These are phyloP conservation scores for Coemansia sp. DNA, from an alignment of 192 early-diverging fungal genomes.

Conservation along the genomic window DNA sequence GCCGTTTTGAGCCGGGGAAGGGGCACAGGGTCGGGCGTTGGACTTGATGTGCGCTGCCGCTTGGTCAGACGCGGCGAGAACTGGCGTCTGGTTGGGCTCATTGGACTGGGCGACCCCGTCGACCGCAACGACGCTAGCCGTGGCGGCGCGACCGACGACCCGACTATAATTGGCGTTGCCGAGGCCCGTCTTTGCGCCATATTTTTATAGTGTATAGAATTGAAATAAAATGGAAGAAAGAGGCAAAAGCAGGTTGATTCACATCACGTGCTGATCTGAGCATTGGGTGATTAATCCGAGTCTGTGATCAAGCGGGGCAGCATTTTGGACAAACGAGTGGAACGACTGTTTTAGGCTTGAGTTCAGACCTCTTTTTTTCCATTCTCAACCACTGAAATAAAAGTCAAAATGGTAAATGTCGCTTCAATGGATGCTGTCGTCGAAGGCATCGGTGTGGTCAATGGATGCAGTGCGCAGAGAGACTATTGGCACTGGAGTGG, in stretches of 20 bases:
- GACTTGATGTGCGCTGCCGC: conserved; percentile 20
- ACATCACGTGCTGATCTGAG: conserved; percentile 3
- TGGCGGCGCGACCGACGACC: conserved; percentile 1
- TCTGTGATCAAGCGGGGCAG: background rate
- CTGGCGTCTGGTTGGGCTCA: background rate
- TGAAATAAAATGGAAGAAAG: background rate
- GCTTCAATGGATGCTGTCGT: background rate
- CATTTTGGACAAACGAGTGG: background rate
- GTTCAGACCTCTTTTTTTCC: conserved; percentile 29
- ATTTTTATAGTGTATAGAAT: background rate
- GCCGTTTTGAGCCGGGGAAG: conserved; percentile 26
- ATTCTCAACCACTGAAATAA: conserved; percentile 18
- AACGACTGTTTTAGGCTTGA: background rate
- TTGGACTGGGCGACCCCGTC: background rate
- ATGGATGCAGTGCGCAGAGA: background rate
- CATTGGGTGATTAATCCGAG: background rate
- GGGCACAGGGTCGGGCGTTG: conserved; percentile 25
- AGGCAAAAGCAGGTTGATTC: background rate
- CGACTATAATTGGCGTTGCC: conserved; percentile 1
- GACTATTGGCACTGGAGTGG: too few relatives aligned
- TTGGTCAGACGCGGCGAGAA: background rate
- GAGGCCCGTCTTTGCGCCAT: conserved; percentile 2
- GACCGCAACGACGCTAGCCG: conserved; percentile 42
- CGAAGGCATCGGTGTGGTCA: background rate
- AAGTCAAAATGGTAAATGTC: conserved; percentile 36